Evolutionary conservation across 2,329 filamentous ascomycete species (phyloP).

Genomic region (Claviceps paspali): DNA sequence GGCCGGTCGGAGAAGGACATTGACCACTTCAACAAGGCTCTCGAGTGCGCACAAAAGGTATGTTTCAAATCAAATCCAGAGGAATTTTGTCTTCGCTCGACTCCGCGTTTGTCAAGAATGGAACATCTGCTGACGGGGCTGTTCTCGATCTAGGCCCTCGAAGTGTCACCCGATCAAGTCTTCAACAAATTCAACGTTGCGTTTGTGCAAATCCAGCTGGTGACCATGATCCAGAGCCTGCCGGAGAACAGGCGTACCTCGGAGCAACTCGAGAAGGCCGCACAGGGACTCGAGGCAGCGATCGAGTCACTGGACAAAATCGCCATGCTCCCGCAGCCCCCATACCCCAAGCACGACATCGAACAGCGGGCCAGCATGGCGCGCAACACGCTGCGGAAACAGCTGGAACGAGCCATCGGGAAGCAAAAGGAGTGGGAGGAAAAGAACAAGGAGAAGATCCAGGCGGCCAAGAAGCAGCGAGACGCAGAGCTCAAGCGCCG

Average conservation of each 20-base stretch:
- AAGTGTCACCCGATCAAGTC: constrained; percentile 64
- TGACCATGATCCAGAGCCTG: constrained; percentile 61
- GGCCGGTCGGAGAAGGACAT: constrained; percentile 48
- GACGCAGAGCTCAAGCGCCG: constrained; percentile 66
- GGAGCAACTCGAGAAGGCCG: constrained; percentile 66
- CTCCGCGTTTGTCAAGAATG: too few relatives aligned
- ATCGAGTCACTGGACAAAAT: constrained; percentile 58
- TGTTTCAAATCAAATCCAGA: too few relatives aligned
- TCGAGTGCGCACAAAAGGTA: constrained; percentile 50
- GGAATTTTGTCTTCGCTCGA: too few relatives aligned
- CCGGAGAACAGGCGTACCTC: constrained; percentile 63
- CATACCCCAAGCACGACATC: constrained; percentile 79
- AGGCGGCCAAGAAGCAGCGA: constrained; percentile 62
- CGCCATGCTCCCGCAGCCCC: constrained; percentile 49
- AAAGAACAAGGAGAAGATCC: constrained; percentile 77
- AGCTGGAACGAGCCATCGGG: constrained; percentile 72
- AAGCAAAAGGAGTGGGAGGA: constrained; percentile 85
- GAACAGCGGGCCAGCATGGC: constrained; percentile 97
- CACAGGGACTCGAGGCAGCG: constrained; percentile 67
- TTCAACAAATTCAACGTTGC: constrained; percentile 97
- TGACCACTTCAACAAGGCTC: constrained; percentile 39
- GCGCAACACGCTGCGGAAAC: constrained; percentile 82
- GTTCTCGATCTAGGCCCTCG: constrained; percentile 43
- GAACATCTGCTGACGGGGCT: not conserved
- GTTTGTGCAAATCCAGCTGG: constrained; percentile 91